A percentile compares a stretch with the other conserved stretches of the same genome.
phyloP scores from a whole-genome alignment of 495 filamentous ascomycete species.

The Massariosphaeria phaeospora region DNA sequence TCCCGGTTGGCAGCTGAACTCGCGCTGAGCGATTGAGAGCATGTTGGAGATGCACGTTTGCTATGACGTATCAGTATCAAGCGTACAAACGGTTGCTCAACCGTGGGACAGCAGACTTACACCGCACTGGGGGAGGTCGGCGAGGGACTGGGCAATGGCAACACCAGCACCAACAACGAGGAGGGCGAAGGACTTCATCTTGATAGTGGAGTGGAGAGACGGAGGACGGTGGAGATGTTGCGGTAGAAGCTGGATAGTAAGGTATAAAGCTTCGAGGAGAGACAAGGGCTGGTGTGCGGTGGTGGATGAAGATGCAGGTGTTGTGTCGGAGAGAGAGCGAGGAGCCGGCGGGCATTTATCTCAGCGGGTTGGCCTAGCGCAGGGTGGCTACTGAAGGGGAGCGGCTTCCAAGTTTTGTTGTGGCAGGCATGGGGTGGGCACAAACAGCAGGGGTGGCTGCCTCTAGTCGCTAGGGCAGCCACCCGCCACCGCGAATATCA shows the following conservation, averaged over 20 bases:
- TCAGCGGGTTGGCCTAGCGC: not conserved
- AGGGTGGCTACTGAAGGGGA: conserved; percentile 2
- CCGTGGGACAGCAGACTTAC: conserved; percentile 15
- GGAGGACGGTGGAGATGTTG: conserved; percentile 17
- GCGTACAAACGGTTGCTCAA: not conserved
- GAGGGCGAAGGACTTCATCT: conserved; percentile 41
- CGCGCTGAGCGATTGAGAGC: conserved; percentile 53
- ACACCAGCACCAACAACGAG: conserved; percentile 36
- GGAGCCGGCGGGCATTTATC: conserved; percentile 11
- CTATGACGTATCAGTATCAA: conserved; percentile 43
- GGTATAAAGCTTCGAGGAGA: conserved; percentile 1
- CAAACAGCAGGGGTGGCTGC: not conserved
- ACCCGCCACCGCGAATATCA: not conserved
- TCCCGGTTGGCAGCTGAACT: conserved; percentile 54
- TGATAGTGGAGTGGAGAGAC: conserved; percentile 6
- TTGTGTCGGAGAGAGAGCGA: not conserved
- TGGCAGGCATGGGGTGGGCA: not conserved
- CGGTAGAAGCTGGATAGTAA: conserved; percentile 16
- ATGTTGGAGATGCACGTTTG: conserved; percentile 70
- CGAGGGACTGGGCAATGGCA: conserved; percentile 36
- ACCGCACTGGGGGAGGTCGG: conserved; percentile 21
- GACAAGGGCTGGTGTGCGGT: not conserved
- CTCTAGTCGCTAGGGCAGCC: not conserved
- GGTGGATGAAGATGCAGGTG: conserved; percentile 10
- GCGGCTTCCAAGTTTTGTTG: conserved; percentile 13